phyloP scores from a whole-genome alignment of 1,284 basidiomycete species.

The Meira miltonrushii region DNA sequence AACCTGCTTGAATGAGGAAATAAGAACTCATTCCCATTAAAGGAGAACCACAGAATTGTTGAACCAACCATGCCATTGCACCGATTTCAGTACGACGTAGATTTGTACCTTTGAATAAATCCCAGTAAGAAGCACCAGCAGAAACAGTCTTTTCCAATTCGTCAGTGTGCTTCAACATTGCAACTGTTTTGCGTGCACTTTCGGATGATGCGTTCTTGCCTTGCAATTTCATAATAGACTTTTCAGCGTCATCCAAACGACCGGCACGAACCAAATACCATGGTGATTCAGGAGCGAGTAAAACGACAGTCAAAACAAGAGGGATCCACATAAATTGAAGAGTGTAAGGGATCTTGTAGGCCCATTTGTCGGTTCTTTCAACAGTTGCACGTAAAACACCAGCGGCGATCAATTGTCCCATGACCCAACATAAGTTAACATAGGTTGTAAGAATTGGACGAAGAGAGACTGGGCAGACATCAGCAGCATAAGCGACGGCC shows the following conservation, averaged over 20 bases:
- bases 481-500: constrained; percentile 57
- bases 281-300: constrained; percentile 52
- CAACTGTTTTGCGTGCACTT: constrained; percentile 54
- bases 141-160: constrained; percentile 53
- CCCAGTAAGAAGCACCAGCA: constrained; percentile 51
- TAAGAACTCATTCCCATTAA: constrained; percentile 50
- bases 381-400: constrained; percentile 54
- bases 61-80: constrained; percentile 49
- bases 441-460: constrained; percentile 56
- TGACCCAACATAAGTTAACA: constrained; percentile 57
- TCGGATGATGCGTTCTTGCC: constrained; percentile 49
- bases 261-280: constrained; percentile 57
- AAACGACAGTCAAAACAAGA: constrained; percentile 45
- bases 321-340: constrained; percentile 55
- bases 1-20: constrained; percentile 56
- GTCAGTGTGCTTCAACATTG: constrained; percentile 56
- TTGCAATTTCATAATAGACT: constrained; percentile 53
- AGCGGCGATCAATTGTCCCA: constrained; percentile 53
- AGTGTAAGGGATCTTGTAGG: constrained; percentile 54
- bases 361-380: constrained; percentile 45
- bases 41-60: constrained; percentile 50
- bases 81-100: constrained; percentile 56
- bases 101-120: constrained; percentile 57
- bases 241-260: constrained; percentile 56
- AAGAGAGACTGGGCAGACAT: constrained; percentile 56